Evolutionary conservation across 176 grass and related monocot genomes (phyloP).

Genomic region (Triticum dicoccoides): DNA sequence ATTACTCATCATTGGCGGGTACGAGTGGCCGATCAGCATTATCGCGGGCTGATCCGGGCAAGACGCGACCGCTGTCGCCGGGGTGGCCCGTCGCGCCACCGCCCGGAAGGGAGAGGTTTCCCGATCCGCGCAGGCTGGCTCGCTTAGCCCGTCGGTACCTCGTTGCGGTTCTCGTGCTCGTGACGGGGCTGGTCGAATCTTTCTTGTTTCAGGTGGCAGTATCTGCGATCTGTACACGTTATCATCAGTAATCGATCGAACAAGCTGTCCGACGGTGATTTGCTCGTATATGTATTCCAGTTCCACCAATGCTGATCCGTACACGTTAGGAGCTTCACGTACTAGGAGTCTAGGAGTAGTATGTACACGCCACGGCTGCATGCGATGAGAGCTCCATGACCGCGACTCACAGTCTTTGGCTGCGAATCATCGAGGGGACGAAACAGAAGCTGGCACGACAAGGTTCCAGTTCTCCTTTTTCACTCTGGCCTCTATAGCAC

Average conservation of each 20-base stretch:
- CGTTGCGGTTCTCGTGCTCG: not conserved
- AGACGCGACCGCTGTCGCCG: not conserved
- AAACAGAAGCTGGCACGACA: too few relatives aligned
- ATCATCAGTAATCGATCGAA: not conserved
- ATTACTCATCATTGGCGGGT: not conserved
- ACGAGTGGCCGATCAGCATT: not conserved
- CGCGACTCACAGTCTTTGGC: too few relatives aligned
- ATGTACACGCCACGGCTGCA: too few relatives aligned
- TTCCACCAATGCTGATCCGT: too few relatives aligned
- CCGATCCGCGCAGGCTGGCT: not conserved
- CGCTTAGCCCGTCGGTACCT: not conserved
- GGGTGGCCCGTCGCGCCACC: not conserved
- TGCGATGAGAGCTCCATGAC: too few relatives aligned
- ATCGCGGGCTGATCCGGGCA: not conserved
- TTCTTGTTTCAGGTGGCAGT: not conserved
- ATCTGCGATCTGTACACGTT: not conserved
- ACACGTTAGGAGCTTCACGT: too few relatives aligned
- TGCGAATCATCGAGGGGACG: too few relatives aligned
- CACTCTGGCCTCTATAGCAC: too few relatives aligned
- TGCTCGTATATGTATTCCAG: too few relatives aligned
- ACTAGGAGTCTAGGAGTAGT: too few relatives aligned
- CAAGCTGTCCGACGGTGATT: not conserved
- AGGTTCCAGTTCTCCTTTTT: too few relatives aligned
- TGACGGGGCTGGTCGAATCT: not conserved
- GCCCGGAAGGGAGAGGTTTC: not conserved